A percentile compares a stretch with the other conserved stretches of the same genome.
phyloP scores from a whole-genome alignment of 768 basidiomycete species.

The Coprinellus aureogranulatus region DNA sequence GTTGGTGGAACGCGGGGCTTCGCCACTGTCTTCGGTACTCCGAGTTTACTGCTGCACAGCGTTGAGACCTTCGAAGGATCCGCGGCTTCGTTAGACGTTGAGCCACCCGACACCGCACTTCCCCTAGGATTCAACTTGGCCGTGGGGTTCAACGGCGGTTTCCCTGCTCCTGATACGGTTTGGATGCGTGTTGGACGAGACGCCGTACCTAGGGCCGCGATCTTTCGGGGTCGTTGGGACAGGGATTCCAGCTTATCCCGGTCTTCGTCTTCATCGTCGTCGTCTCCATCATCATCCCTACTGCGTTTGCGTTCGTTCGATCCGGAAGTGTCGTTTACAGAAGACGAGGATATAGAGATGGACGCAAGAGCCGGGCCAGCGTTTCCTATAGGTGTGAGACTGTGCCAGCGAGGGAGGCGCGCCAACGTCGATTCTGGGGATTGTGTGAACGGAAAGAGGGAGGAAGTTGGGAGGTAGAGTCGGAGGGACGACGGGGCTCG shows the following conservation, averaged over 20 bases:
- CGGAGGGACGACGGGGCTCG: too few species aligned
- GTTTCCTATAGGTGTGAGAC: too few species aligned
- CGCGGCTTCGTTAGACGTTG: background rate
- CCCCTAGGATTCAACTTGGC: too few species aligned
- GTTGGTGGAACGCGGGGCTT: slow-evolving; percentile 47
- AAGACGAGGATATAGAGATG: too few species aligned
- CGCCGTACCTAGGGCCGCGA: slow-evolving; percentile 44
- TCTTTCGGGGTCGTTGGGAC: slow-evolving; percentile 51
- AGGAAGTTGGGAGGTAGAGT: too few species aligned
- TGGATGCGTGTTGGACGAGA: slow-evolving; percentile 12
- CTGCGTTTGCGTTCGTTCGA: slow-evolving; percentile 42
- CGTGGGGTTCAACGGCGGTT: background rate
- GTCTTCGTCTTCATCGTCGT: slow-evolving; percentile 45
- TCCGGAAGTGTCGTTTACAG: slow-evolving; percentile 7
- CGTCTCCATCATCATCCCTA: too few species aligned
- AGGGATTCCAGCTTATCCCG: background rate
- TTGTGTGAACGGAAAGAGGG: too few species aligned
- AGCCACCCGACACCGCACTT: background rate
- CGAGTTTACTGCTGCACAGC: slow-evolving; percentile 6
- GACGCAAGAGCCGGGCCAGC: too few species aligned
- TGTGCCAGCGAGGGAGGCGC: too few species aligned
- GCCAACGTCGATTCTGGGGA: too few species aligned
- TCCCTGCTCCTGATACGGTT: slow-evolving; percentile 15
- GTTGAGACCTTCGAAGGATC: slow-evolving; percentile 13
- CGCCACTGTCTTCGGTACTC: slow-evolving; percentile 30